Conservation (phyloP, 2,329 filamentous ascomycete species). For the Albifimbria verrucaria region DNA sequence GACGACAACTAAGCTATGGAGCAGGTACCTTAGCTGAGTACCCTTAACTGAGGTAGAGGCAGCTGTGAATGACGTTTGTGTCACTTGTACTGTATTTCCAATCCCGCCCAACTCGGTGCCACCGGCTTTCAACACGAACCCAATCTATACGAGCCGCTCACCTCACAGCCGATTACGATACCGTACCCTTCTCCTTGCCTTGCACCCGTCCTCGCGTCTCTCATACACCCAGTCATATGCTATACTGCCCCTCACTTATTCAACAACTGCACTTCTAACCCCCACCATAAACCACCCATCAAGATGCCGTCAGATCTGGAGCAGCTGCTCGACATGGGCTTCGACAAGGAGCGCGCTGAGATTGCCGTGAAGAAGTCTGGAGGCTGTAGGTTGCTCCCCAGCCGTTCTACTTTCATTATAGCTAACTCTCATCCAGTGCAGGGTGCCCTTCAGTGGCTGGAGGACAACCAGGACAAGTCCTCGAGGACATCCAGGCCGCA, state of each 20-base stretch:
- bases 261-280: constrained; percentile 18
- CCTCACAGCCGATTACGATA: constrained; percentile 10
- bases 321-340: constrained; percentile 68
- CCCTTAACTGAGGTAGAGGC: constrained; percentile 13
- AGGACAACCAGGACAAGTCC: constrained; percentile 84
- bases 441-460: constrained; percentile 90
- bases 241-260: constrained; percentile 16
- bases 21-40: too few species aligned
- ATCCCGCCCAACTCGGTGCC: background rate
- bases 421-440: constrained; percentile 56
- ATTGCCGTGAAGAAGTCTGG: constrained; percentile 82
- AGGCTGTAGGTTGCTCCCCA: constrained; percentile 55
- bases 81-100: background rate
- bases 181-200: too few species aligned
- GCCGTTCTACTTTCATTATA: background rate
- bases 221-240: too few species aligned
- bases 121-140: background rate
- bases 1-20: too few species aligned
- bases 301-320: constrained; percentile 61
- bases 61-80: constrained; percentile 23
- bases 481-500: constrained; percentile 71
- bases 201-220: too few species aligned
- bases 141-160: constrained; percentile 1
- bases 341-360: constrained; percentile 77
- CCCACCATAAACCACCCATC: constrained; percentile 7